Percentiles rank a stretch among this genome's conserved stretches.
These are phyloP conservation scores for Knoxia roxburghii DNA, from an alignment of 257 asterid genomes.

Conservation along the genomic window DNA sequence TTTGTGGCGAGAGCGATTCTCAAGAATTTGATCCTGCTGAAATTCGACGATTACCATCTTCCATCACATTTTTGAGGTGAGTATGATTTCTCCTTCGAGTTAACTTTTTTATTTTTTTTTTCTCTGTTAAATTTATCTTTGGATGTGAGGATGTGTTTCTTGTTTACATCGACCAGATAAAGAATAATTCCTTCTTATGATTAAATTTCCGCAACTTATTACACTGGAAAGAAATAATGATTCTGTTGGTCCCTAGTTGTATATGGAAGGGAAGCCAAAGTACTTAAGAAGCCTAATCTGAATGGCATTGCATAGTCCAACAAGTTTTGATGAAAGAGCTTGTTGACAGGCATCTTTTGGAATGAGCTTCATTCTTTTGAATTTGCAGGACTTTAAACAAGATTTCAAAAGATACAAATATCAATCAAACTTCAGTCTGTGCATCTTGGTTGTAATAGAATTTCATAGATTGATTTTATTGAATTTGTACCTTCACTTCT, in stretches of 20 bases:
- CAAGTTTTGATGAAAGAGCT: background rate
- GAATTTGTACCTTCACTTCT: background rate
- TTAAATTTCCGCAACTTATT: no score
- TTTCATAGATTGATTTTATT: background rate
- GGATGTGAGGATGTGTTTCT: background rate
- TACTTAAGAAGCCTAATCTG: no score
- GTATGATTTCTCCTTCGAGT: background rate
- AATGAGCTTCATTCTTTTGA: background rate
- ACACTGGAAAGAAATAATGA: no score
- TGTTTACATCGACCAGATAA: background rate
- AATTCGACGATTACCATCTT: slow-evolving; percentile 46
- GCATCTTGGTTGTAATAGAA: background rate
- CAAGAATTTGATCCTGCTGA: slow-evolving; percentile 36
- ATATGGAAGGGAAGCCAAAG: no score
- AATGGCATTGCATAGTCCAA: background rate
- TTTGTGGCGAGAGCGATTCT: slow-evolving; percentile 41
- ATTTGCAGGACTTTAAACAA: background rate
- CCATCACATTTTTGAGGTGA: slow-evolving; percentile 70
- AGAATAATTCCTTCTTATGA: no score
- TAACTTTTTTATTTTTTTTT: no score
- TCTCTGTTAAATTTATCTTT: no score
- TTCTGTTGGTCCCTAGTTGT: no score
- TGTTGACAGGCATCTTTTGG: background rate
- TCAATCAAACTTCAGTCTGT: background rate
- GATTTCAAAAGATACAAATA: background rate